phyloP scores from a whole-genome alignment of 441 rosid species.

The Aquilaria agallochum region DNA sequence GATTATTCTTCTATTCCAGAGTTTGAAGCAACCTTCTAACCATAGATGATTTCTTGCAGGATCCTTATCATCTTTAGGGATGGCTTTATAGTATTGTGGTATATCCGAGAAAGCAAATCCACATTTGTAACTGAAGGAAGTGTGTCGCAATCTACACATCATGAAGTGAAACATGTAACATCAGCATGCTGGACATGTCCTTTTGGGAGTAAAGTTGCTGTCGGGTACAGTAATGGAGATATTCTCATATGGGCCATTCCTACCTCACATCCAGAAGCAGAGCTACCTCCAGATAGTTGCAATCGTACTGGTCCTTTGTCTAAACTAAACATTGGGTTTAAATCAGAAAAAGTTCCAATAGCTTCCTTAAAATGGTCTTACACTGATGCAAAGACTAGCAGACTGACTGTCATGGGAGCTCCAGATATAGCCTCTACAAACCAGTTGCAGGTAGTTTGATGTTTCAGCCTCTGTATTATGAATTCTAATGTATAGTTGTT shows the following conservation, averaged over 20 bases:
- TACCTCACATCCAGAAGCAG: conserved; percentile 29
- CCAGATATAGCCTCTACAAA: conserved; percentile 48
- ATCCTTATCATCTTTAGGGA: conserved; percentile 69
- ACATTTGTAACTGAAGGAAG: conserved; percentile 57
- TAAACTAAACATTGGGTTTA: conserved; percentile 84
- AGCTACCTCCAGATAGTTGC: conserved; percentile 31
- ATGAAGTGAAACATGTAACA: conserved; percentile 72
- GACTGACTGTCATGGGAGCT: conserved; percentile 67
- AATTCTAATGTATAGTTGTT: neutral
- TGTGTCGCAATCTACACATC: conserved; percentile 40
- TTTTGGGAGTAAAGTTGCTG: conserved; percentile 69
- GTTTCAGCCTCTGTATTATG: neutral
- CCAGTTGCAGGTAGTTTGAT: conserved; percentile 51
- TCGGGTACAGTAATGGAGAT: conserved; percentile 83
- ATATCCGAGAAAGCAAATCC: conserved; percentile 60
- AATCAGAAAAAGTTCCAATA: conserved; percentile 71
- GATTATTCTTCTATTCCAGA: no score
- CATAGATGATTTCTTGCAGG: conserved; percentile 34
- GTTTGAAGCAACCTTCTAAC: no score
- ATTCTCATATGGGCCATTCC: conserved; percentile 71
- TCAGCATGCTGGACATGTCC: conserved; percentile 92
- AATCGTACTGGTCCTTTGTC: conserved; percentile 43
- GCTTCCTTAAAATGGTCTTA: conserved; percentile 64
- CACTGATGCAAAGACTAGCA: conserved; percentile 72
- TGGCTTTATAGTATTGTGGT: conserved; percentile 74